Percentiles rank a stretch among this genome's conserved stretches.
phyloP scores from a whole-genome alignment of 495 filamentous ascomycete genomes.

The Venustampulla echinocandica region DNA sequence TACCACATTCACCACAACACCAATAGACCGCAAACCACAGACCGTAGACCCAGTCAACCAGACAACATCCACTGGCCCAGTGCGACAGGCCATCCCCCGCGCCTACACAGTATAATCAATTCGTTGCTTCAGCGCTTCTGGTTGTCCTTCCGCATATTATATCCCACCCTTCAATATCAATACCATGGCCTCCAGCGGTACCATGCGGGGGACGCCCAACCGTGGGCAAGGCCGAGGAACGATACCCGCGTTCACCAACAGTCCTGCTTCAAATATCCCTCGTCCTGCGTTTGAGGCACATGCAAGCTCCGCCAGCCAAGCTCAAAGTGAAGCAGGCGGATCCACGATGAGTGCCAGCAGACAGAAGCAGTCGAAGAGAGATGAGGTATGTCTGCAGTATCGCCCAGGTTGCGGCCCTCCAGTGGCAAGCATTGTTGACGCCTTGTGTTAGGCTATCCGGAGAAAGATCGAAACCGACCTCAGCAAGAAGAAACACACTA shows the following conservation, averaged over 20 bases:
- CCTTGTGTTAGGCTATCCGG: conserved; percentile 88
- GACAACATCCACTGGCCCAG: no score
- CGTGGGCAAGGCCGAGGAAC: conserved; percentile 54
- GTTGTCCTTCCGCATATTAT: no score
- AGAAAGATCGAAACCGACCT: conserved; percentile 95
- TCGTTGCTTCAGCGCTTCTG: no score
- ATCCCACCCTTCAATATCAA: no score
- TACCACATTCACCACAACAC: no score
- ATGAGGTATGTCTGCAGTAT: conserved; percentile 66
- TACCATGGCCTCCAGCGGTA: conserved; percentile 26
- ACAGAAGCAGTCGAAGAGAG: conserved; percentile 90
- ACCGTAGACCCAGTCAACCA: no score
- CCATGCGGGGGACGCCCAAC: conserved; percentile 52
- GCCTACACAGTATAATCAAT: no score
- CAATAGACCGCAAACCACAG: no score
- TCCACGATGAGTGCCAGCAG: conserved; percentile 79
- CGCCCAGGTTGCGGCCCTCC: conserved; percentile 3
- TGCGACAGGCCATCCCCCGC: no score
- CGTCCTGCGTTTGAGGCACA: conserved; percentile 67
- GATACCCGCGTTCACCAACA: conserved; percentile 59
- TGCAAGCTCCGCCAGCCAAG: conserved; percentile 34
- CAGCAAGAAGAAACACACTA: conserved; percentile 86
- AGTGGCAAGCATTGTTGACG: no score
- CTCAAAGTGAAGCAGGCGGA: conserved; percentile 57
- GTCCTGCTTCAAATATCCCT: conserved; percentile 68